Conservation (phyloP, 2,329 filamentous ascomycete genomes). For the Cladosporium sp. region DNA sequence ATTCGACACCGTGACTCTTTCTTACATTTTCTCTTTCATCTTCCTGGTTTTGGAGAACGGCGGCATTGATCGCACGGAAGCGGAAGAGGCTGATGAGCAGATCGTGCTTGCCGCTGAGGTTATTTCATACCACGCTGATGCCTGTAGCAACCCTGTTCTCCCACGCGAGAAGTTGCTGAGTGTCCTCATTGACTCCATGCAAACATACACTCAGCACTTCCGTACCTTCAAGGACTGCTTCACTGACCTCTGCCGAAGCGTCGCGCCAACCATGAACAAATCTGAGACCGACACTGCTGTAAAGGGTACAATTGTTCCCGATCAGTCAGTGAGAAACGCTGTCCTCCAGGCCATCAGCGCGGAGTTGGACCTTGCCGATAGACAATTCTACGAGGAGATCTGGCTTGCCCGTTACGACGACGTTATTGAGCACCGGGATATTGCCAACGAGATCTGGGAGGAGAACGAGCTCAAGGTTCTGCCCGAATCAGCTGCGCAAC, state of each 20-base stretch:
- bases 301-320: conserved; percentile 71
- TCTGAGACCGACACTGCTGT: conserved; percentile 74
- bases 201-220: conserved; percentile 86
- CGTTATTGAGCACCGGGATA: conserved; percentile 76
- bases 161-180: conserved; percentile 71
- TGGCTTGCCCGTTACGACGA: conserved; percentile 94
- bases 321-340: conserved; percentile 75
- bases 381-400: conserved; percentile 81
- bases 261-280: conserved; percentile 73
- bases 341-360: conserved; percentile 86
- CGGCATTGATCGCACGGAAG: conserved; percentile 62
- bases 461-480: conserved; percentile 77
- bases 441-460: conserved; percentile 89
- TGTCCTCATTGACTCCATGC: conserved; percentile 75
- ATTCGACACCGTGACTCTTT: conserved; percentile 81
- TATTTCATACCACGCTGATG: conserved; percentile 79
- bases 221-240: conserved; percentile 93
- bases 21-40: conserved; percentile 80
- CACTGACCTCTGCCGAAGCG: conserved; percentile 75
- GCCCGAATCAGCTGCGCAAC: conserved; percentile 55
- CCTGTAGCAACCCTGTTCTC: conserved; percentile 69
- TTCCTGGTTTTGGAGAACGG: conserved; percentile 75
- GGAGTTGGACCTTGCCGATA: conserved; percentile 86
- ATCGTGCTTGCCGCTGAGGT: conserved; percentile 85
- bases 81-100: conserved; percentile 84